Conservation (phyloP, 1,284 basidiomycete species). For the Tilletia indica region DNA sequence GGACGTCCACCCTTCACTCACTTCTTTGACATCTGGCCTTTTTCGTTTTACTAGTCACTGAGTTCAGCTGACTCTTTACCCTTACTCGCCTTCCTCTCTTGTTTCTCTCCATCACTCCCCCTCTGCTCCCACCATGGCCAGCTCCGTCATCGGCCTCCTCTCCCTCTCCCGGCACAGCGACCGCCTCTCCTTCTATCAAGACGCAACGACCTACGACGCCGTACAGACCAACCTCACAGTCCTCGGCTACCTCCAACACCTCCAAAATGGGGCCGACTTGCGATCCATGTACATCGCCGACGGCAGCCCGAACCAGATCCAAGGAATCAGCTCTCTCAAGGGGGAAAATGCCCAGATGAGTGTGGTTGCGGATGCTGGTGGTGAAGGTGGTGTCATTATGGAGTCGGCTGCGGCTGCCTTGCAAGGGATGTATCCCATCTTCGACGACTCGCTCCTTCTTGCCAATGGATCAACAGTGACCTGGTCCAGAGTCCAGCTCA, state of each 20-base stretch:
- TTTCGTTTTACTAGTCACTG: no score
- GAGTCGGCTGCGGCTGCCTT: conserved; percentile 63
- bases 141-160: conserved; percentile 69
- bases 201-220: conserved; percentile 62
- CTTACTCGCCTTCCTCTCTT: no score
- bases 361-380: conserved; percentile 62
- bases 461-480: conserved; percentile 73
- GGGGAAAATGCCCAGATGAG: conserved; percentile 36
- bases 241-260: conserved; percentile 71
- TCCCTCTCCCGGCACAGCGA: conserved; percentile 81
- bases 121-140: neutral
- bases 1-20: no score
- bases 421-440: conserved; percentile 48
- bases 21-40: no score
- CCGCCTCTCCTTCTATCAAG: conserved; percentile 57
- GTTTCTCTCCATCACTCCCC: neutral
- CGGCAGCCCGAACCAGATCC: conserved; percentile 62
- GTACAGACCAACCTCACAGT: conserved; percentile 76
- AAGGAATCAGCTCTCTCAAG: conserved; percentile 60
- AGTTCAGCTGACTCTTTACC: no score
- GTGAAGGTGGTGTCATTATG: conserved; percentile 78
- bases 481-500: conserved; percentile 72
- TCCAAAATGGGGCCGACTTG: conserved; percentile 69
- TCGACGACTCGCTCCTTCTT: conserved; percentile 36
- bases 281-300: conserved; percentile 68